Base-by-base conservation (phyloP, 2,329 filamentous ascomycete genomes). In the Colletotrichum theobromicola region DNA sequence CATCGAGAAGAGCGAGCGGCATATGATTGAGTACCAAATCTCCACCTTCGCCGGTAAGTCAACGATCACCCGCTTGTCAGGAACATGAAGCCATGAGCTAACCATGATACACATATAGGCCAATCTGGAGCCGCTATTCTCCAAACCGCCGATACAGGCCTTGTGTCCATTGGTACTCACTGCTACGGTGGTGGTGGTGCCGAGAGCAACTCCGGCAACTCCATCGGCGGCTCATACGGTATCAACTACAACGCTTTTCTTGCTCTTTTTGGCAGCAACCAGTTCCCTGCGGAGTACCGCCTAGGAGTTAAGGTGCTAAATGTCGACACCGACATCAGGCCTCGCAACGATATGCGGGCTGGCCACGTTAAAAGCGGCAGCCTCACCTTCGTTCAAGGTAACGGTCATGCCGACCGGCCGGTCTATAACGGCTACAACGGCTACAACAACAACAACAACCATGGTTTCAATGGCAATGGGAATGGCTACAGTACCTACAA, bases 21-120 rank as follows among this genome's bases (percentile, higher is more conserved):
- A 78, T 57, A 80, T 83, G 82, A 32, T 83, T n/a, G 77, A 82
- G 57, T 82, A 84, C 21, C 8, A 70, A 6, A 75, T 83, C 10
- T 79, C 79, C 34, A 81, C 81, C 2, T 80, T 76, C 67, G 75
- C 77, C 15, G 80, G 82, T 81, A 75, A 78, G 77, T 46, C n/a
- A 5, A 50, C 42, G 5, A 21, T 50, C 4, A 18, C 21, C 3
- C 4, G 7, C 5, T 18, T 69, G 12, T 5, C 2, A 1, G 6
- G n/a, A n/a, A n/a, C n/a, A 24, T 24, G 10, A 21, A 18, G 15
- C 21, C n/a, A 13, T 2, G 4, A 15, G 16, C 42, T 66, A 6
- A 35, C 28, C 4, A 30, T 10, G 5, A 24, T 7, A 2, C n/a
- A 18, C 7, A 12, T 10, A 28, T 5, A 83, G 81, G 81, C 10